Evolutionary conservation across 2,329 filamentous ascomycete genomes (phyloP), one percentile per base, ranked within the genome.

Genomic region (Scortechinia acanthostroma): DNA sequence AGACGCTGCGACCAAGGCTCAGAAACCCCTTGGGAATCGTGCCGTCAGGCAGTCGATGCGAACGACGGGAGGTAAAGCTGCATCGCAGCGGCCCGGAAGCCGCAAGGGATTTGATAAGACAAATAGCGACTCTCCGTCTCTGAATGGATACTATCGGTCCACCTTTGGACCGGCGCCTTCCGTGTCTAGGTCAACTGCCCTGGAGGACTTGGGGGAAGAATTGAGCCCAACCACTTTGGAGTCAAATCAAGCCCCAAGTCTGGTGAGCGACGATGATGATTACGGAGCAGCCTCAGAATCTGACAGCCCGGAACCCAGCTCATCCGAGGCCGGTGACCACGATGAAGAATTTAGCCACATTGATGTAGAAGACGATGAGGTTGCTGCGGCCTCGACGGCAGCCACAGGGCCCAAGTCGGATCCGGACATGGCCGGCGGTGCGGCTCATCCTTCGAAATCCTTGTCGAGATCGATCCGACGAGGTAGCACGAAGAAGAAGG

Each of bases 261-360:
- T 91, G 43, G 85, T 90, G 56, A 88, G 85, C 62, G 86, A 91
- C 61, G 85, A 89, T 56, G 83, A 85, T 53, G 86, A 89, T 58
- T 88, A 86, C 55, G 85, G 86, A 52, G 82, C 84, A 10, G 35
- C 35, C 35, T 30, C 25, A 30, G 17, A 19, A 10, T 40, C 35
- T 6, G 35, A 40, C 17, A 30, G 25, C n/a, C 25, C 25, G 10
- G 25, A n/a, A n/a, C 35, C 35, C 20, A 19, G 17, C 6, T 40
- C 35, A 6, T 40, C 35, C 10, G 35, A 40, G 20, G 35, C 35
- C 6, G 35, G 17, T 6, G 35, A 40, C 35, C 10, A 40, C 17
- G 35, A 40, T 6, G 10, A 40, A 19, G 35, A 40, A 6, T 40
- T 40, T 19, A 40, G 35, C 6, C 35, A 40, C 35, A 40, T 40